Conservation (phyloP, 371 early-diverging fungal genomes). For the Saksenaea oblongispora region DNA sequence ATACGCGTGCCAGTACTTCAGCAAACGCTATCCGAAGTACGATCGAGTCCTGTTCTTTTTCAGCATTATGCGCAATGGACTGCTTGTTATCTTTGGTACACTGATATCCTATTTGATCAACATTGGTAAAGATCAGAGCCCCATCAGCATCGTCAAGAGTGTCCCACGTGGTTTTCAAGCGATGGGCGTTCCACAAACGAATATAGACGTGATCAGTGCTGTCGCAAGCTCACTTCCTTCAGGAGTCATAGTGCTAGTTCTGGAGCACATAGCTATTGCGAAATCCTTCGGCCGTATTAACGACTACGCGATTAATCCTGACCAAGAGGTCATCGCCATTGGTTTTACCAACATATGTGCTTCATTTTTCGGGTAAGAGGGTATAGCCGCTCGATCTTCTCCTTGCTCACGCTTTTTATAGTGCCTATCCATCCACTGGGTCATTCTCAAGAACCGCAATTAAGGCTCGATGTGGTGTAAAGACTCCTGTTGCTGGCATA, state of each 20-base stretch:
- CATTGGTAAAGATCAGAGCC: slow-evolving; percentile 35
- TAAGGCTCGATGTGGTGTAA: slow-evolving; percentile 78
- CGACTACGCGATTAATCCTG: slow-evolving; percentile 63
- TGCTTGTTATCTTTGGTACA: slow-evolving; percentile 48
- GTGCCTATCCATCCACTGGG: slow-evolving; percentile 48
- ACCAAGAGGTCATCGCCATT: slow-evolving; percentile 87
- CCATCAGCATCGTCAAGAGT: slow-evolving; percentile 61
- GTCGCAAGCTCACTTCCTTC: slow-evolving; percentile 60
- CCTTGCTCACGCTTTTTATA: neutral
- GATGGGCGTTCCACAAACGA: slow-evolving; percentile 52
- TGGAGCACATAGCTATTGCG: slow-evolving; percentile 85
- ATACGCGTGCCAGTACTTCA: slow-evolving; percentile 28
- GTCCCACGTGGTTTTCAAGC: slow-evolving; percentile 72
- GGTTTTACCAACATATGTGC: slow-evolving; percentile 81
- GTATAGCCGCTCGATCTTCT: neutral
- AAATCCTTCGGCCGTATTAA: slow-evolving; percentile 79
- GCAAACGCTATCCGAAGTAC: slow-evolving; percentile 42
- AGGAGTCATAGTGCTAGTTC: slow-evolving; percentile 68
- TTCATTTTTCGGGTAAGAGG: slow-evolving; percentile 69
- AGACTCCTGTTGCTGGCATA: slow-evolving; percentile 80
- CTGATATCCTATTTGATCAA: slow-evolving; percentile 41
- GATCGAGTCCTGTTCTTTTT: slow-evolving; percentile 47
- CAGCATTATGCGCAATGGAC: slow-evolving; percentile 52
- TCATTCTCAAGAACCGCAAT: slow-evolving; percentile 64
- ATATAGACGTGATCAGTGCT: slow-evolving; percentile 34